A percentile compares a stretch with the other conserved stretches of the same genome.
Evolutionary conservation across 176 grass and related monocot genomes (phyloP).

Genomic region (Eleusine indica): DNA sequence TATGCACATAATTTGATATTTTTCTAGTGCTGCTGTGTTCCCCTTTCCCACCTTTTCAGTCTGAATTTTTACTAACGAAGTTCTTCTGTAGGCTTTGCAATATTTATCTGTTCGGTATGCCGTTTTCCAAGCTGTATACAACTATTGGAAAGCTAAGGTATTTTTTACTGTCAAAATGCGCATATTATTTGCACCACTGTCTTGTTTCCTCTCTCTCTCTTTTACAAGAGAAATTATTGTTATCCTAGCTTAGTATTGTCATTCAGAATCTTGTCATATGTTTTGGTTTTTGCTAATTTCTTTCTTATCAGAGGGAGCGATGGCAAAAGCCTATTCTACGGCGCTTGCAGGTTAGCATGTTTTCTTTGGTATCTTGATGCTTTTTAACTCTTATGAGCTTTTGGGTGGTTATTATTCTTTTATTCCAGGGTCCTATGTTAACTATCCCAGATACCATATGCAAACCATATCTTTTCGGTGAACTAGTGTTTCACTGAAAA

Average conservation of each 20-base stretch:
- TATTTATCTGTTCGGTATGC: slow-evolving; percentile 67
- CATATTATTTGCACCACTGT: background rate
- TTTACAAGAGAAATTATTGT: slow-evolving; percentile 6
- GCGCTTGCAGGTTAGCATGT: slow-evolving; percentile 76
- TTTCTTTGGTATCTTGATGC: slow-evolving; percentile 23
- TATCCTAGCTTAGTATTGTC: slow-evolving; percentile 5
- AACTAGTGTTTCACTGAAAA: background rate
- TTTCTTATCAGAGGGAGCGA: slow-evolving; percentile 74
- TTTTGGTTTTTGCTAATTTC: slow-evolving; percentile 15
- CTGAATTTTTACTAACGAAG: slow-evolving; percentile 40
- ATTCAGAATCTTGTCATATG: slow-evolving; percentile 16
- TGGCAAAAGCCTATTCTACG: slow-evolving; percentile 99
- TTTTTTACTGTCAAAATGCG: background rate
- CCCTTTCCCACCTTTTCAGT: slow-evolving; percentile 4
- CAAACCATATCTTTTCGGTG: slow-evolving; percentile 13
- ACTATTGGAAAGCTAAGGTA: slow-evolving; percentile 98
- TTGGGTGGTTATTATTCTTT: slow-evolving; percentile 15
- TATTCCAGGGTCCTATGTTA: slow-evolving; percentile 3
- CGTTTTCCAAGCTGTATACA: slow-evolving; percentile 89
- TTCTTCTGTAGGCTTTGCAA: slow-evolving; percentile 72
- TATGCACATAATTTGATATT: slow-evolving; percentile 6
- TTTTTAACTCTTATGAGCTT: slow-evolving; percentile 11
- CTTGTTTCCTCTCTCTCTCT: background rate
- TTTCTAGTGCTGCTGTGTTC: background rate
- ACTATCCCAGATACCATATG: slow-evolving; percentile 13